A percentile compares a stretch with the other conserved stretches of the same genome.
Evolutionary conservation across 345 rosid species (phyloP).

Genomic region (Raphanus sativus): DNA sequence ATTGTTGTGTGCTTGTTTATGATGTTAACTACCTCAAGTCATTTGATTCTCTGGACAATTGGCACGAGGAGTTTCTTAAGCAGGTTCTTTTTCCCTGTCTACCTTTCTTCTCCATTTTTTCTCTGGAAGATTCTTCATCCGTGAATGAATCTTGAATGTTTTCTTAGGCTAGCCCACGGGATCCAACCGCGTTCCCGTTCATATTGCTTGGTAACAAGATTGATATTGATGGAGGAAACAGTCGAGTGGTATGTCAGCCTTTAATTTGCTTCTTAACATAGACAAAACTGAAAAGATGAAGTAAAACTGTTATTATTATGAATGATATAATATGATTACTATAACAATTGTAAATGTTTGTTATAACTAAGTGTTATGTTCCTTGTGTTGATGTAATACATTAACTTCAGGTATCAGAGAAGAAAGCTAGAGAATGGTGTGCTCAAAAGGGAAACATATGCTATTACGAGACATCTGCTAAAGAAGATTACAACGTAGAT

Average conservation of each 20-base stretch:
- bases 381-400: neutral
- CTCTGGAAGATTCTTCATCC: neutral
- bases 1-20: slow-evolving; percentile 85
- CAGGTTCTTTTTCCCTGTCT: slow-evolving; percentile 43
- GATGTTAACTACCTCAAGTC: slow-evolving; percentile 77
- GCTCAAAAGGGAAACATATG: slow-evolving; percentile 81
- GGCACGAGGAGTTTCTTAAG: slow-evolving; percentile 87
- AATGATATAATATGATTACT: neutral
- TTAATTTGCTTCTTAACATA: no score
- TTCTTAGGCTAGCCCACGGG: slow-evolving; percentile 76
- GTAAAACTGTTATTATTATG: neutral
- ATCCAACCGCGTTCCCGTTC: slow-evolving; percentile 74
- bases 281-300: neutral
- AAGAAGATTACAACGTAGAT: slow-evolving; percentile 92
- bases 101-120: neutral
- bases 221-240: slow-evolving; percentile 98
- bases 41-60: slow-evolving; percentile 77
- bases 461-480: slow-evolving; percentile 94
- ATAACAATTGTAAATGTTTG: neutral
- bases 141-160: neutral
- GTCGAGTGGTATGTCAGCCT: slow-evolving; percentile 75
- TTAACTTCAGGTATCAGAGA: slow-evolving; percentile 75
- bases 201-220: slow-evolving; percentile 94
- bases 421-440: slow-evolving; percentile 98
- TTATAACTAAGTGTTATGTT: neutral